Evolutionary conservation across 768 basidiomycete genomes (phyloP).

Genomic region (Boletus rex-veris): DNA sequence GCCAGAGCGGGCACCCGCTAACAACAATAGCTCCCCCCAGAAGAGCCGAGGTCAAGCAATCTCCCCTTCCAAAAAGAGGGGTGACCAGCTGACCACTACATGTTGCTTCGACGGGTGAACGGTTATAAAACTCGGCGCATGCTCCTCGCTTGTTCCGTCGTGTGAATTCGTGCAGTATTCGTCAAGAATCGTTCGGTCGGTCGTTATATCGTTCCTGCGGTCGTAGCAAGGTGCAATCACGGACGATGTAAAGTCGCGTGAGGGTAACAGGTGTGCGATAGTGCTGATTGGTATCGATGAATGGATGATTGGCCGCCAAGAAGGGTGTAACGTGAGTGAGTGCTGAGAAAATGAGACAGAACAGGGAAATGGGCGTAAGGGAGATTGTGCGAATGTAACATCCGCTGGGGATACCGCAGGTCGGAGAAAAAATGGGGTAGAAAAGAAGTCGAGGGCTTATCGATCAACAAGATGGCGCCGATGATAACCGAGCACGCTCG

Average conservation of each 20-base stretch:
- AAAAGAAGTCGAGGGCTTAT: slow-evolving; percentile 35
- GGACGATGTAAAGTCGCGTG: slow-evolving; percentile 14
- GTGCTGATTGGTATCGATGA: slow-evolving; percentile 21
- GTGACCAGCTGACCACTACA: slow-evolving; percentile 8
- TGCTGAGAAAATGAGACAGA: slow-evolving; percentile 19
- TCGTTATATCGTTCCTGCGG: slow-evolving; percentile 33
- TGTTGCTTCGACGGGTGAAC: slow-evolving; percentile 17
- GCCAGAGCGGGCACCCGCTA: slow-evolving; percentile 29
- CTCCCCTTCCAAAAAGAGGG: slow-evolving; percentile 11
- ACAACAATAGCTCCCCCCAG: slow-evolving; percentile 23
- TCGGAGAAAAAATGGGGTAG: slow-evolving; percentile 23
- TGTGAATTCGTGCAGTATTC: slow-evolving; percentile 31
- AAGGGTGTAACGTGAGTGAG: slow-evolving; percentile 19
- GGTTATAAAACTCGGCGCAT: slow-evolving; percentile 18
- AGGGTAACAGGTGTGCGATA: slow-evolving; percentile 14
- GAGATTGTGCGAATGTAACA: slow-evolving; percentile 25
- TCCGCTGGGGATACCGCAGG: slow-evolving; percentile 26
- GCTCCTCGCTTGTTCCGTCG: slow-evolving; percentile 29
- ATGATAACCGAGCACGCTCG: slow-evolving; percentile 31
- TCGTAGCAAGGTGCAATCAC: slow-evolving; percentile 28
- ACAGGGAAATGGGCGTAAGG: slow-evolving; percentile 18
- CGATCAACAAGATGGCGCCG: slow-evolving; percentile 43
- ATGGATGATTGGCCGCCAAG: slow-evolving; percentile 25
- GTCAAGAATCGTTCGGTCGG: slow-evolving; percentile 37
- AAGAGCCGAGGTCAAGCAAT: slow-evolving; percentile 13